Percentiles rank a stretch among this genome's conserved stretches.
phyloP scores from a whole-genome alignment of 441 rosid species.

The Populus hybrid region DNA sequence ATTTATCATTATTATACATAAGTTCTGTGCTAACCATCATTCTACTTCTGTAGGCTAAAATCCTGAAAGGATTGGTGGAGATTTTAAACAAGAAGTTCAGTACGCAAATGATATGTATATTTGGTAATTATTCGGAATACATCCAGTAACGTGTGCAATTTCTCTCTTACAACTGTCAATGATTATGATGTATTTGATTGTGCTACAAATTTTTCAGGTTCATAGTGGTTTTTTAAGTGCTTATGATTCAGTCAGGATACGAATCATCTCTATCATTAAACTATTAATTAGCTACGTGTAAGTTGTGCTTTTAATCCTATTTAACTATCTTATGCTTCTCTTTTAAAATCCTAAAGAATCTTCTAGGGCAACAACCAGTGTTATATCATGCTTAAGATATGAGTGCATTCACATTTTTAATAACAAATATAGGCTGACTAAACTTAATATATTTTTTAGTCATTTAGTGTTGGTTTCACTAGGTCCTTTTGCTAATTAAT shows the following conservation, averaged over 20 bases:
- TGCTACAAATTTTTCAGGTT: slow-evolving; percentile 48
- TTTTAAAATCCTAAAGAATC: neutral
- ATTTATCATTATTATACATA: neutral
- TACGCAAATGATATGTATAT: slow-evolving; percentile 20
- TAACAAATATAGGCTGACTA: neutral
- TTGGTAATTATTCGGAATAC: slow-evolving; percentile 4
- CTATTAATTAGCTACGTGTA: slow-evolving; percentile 60
- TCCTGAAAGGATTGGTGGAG: slow-evolving; percentile 94
- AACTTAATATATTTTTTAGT: neutral
- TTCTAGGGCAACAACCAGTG: neutral
- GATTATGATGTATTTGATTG: slow-evolving; percentile 12
- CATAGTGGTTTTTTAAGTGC: slow-evolving; percentile 90
- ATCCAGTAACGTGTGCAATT: neutral
- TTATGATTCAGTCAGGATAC: slow-evolving; percentile 84
- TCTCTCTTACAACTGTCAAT: neutral
- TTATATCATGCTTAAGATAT: neutral
- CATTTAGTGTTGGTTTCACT: neutral
- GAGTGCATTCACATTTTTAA: neutral
- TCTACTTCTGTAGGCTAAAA: slow-evolving; percentile 52
- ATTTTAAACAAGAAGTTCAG: slow-evolving; percentile 94
- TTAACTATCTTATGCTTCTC: neutral
- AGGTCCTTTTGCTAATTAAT: neutral
- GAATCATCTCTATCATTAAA: slow-evolving; percentile 74
- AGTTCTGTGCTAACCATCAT: neutral
- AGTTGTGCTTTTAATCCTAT: slow-evolving; percentile 29